These are phyloP conservation scores for Colletotrichum sp. DNA, from an alignment of 2,329 filamentous ascomycete species.

Conservation along the genomic window DNA sequence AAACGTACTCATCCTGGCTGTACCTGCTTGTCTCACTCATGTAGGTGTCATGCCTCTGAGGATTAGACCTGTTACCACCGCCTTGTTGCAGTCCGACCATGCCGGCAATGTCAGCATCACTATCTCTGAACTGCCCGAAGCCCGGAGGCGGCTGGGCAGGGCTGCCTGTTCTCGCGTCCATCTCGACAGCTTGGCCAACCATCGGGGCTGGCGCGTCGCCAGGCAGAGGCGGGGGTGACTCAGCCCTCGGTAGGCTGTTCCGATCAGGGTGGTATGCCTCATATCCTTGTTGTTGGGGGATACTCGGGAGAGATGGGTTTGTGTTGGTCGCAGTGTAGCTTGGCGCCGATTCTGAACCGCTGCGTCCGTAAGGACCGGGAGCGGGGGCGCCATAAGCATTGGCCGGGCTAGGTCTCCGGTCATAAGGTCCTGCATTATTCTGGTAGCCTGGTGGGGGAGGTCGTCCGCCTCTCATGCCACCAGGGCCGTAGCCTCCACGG, in stretches of 20 bases:
- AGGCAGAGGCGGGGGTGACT: conserved; percentile 67
- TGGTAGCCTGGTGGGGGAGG: conserved; percentile 50
- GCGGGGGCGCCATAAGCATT: conserved; percentile 34
- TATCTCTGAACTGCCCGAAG: conserved; percentile 61
- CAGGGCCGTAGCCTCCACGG: conserved; percentile 36
- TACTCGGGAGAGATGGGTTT: conserved; percentile 41
- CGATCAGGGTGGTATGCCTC: conserved; percentile 49
- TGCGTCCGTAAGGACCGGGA: conserved; percentile 37
- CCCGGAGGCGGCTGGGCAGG: conserved; percentile 46
- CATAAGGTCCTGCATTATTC: conserved; percentile 36
- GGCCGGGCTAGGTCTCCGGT: conserved; percentile 40
- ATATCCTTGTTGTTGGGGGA: conserved; percentile 36
- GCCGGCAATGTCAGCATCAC: conserved; percentile 73
- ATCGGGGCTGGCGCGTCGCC: conserved; percentile 42
- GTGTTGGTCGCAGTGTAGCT: conserved; percentile 36
- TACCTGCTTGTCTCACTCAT: conserved; percentile 76
- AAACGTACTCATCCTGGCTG: conserved; percentile 73
- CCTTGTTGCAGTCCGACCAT: conserved; percentile 75
- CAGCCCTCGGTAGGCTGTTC: conserved; percentile 59
- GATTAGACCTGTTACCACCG: conserved; percentile 27
- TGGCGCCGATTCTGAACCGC: conserved; percentile 40
- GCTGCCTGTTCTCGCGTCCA: conserved; percentile 73
- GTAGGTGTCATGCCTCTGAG: conserved; percentile 51
- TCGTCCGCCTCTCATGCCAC: conserved; percentile 41
- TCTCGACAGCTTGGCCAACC: conserved; percentile 75